Percentiles rank a stretch among this genome's conserved stretches.
These are phyloP conservation scores for Aegilops longissima DNA, from an alignment of 176 grass and related monocot species.

Conservation along the genomic window DNA sequence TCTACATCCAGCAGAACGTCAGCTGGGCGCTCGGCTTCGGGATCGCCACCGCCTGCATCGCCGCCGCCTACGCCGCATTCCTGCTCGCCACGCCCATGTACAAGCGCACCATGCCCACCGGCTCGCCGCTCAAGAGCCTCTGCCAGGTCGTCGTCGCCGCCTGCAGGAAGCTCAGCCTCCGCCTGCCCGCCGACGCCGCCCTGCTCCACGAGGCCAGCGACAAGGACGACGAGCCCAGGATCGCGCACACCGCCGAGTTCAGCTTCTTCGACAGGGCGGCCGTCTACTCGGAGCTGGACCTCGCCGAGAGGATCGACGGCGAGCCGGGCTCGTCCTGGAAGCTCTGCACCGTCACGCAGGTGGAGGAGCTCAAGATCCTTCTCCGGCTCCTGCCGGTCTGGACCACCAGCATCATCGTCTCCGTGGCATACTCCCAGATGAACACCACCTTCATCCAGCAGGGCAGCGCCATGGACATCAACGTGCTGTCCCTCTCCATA, in stretches of 20 bases:
- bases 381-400: constrained; percentile 18
- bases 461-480: constrained; percentile 55
- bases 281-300: constrained; percentile 35
- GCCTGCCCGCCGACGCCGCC: constrained; percentile 16
- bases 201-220: constrained; percentile 41
- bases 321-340: constrained; percentile 25
- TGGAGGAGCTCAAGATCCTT: constrained; percentile 77
- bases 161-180: constrained; percentile 33
- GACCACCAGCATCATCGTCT: constrained; percentile 52
- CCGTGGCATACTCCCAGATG: constrained; percentile 63
- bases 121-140: constrained; percentile 53
- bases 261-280: constrained; percentile 53
- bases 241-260: constrained; percentile 57
- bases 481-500: constrained; percentile 44
- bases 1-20: constrained; percentile 64
- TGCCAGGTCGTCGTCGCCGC: constrained; percentile 58
- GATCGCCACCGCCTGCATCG: constrained; percentile 55
- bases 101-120: constrained; percentile 42
- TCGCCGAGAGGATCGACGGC: neutral
- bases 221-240: constrained; percentile 28
- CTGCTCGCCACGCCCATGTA: constrained; percentile 46
- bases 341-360: constrained; percentile 81
- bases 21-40: constrained; percentile 62
- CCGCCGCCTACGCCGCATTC: constrained; percentile 47
- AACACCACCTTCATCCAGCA: constrained; percentile 79